Base-by-base conservation (phyloP, 148 eudicot species). In the Hydrangea macrophylla region DNA sequence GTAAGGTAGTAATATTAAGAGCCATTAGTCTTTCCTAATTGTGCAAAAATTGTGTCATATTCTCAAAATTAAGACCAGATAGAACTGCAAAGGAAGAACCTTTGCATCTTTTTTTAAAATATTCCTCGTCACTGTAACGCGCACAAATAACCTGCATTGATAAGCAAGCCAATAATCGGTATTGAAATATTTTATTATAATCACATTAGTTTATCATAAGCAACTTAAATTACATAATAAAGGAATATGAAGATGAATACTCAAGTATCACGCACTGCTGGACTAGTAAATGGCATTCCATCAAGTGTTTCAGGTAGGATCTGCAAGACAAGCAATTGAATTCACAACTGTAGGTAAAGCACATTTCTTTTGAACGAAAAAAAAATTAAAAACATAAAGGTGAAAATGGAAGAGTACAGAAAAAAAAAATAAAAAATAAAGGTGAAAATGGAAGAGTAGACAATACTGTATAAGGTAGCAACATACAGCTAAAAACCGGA, bases 401-500 rank as follows among this genome's bases (percentile, higher is more conserved):
- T n/a, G n/a, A n/a, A n/a, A n/a, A n/a, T n/a, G n/a, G n/a, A n/a
- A n/a, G n/a, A n/a, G n/a, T n/a, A n/a, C n/a, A n/a, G n/a, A n/a
- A n/a, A n/a, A n/a, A n/a, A n/a, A n/a, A n/a, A n/a, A n/a, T n/a
- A n/a, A n/a, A n/a, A n/a, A n/a, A n/a, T n/a, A n/a, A n/a, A n/a
- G n/a, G n/a, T n/a, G n/a, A n/a, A n/a, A 35, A 35, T 35, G 23
- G 53, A 18, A 48, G 1, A 48, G 1, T 18, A 6, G 53, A 18
- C 20, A 23, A 6, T 9, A 22, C 53, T n/a, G 60, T 31, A 61
- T 26, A 24, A 20, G 39, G 26, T 36, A 68, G 30, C 53, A 71
- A 75, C 93, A 85, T 81, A 91, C 99, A 55, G 97, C 99, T 72
- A 91, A 67, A 80, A 94, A 94, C 15, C 96, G 92, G 66, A 87